A percentile compares a stretch with the other conserved stretches of the same genome.
phyloP scores from a whole-genome alignment of 2,329 filamentous ascomycete species.

The Alternaria consortialis region DNA sequence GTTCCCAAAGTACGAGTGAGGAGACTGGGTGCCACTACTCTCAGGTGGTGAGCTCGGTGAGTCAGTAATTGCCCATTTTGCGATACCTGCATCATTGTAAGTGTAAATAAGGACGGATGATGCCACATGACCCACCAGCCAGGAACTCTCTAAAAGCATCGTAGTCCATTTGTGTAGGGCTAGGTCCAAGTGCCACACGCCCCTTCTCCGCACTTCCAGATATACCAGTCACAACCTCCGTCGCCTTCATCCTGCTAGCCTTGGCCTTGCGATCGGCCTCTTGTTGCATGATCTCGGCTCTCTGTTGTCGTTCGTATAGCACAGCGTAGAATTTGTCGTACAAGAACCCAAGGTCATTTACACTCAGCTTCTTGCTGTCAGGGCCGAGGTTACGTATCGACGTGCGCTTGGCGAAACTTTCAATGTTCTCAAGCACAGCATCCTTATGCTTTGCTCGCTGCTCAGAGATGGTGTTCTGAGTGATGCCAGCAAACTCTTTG shows the following conservation, averaged over 20 bases:
- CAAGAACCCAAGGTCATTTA: conserved; percentile 85
- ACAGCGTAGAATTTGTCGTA: conserved; percentile 96
- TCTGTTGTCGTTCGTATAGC: conserved; percentile 89
- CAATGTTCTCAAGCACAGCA: conserved; percentile 91
- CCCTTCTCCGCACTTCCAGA: conserved; percentile 74
- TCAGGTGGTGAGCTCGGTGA: conserved; percentile 71
- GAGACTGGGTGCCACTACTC: conserved; percentile 59
- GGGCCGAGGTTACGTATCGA: conserved; percentile 95
- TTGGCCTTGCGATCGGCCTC: conserved; percentile 74
- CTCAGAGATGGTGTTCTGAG: conserved; percentile 89
- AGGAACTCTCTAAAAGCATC: conserved; percentile 95
- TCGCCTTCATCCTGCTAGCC: conserved; percentile 65
- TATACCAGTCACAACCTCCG: conserved; percentile 59
- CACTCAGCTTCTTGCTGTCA: conserved; percentile 88
- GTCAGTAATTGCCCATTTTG: conserved; percentile 93
- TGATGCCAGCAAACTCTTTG: conserved; percentile 96
- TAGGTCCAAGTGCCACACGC: conserved; percentile 86
- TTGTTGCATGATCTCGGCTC: conserved; percentile 74
- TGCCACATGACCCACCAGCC: conserved; percentile 60
- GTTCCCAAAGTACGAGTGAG: conserved; percentile 66
- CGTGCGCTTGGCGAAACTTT: conserved; percentile 95
- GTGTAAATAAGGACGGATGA: neutral
- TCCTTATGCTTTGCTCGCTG: conserved; percentile 92
- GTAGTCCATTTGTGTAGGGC: conserved; percentile 95
- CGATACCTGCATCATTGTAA: conserved; percentile 65